Base-by-base conservation (phyloP, 768 basidiomycete species). In the Suillus luteus region DNA sequence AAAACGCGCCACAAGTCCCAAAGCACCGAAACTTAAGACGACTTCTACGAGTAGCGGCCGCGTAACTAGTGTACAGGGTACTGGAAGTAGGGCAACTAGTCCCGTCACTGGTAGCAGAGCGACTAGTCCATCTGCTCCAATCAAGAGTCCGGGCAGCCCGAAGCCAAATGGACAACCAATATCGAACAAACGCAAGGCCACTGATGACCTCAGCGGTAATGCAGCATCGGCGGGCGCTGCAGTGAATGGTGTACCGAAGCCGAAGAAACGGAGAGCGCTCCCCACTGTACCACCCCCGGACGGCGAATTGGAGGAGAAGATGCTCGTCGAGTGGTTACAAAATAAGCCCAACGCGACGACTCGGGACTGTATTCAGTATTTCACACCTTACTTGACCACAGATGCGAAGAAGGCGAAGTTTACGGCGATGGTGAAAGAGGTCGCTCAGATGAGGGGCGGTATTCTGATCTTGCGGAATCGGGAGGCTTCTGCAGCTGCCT, bases 1-100 rank as follows among this genome's bases (percentile, higher is more conserved):
- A 2, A 90, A 90, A 76, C 86, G 93, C 19, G 93, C 93, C 4
- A 93, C 92, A 1, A 93, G 91, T 65, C 93, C 92, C 5, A 92
- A 91, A 69, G 79, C 76, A 11, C 84, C 85, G 3, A 91, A 90
- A 72, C 77, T 78, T 10, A 89, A 85, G 68, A 57, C 79, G 12
- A 75, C 71, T 46, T 66, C 82, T 12, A 72, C 75, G 52, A 75
- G 66, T 51, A 71, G 66, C 31, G 87, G 84, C 70, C 80, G 88
- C 64, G 86, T 82, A 17, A 82, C 79, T 60, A 90, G 87, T 70
- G 73, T 64, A 27, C 75, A 71, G n/a, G 71, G 72, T 17, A 70
- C 70, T 35, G 81, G 80, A 19, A 86, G 86, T 65, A 84, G 83
- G 55, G 81, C 85, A 9, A 80, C 79, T 19, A 86, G 85, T 64